phyloP scores from a whole-genome alignment of 352 stramenopile species.

The Globisporangium okanoganense region DNA sequence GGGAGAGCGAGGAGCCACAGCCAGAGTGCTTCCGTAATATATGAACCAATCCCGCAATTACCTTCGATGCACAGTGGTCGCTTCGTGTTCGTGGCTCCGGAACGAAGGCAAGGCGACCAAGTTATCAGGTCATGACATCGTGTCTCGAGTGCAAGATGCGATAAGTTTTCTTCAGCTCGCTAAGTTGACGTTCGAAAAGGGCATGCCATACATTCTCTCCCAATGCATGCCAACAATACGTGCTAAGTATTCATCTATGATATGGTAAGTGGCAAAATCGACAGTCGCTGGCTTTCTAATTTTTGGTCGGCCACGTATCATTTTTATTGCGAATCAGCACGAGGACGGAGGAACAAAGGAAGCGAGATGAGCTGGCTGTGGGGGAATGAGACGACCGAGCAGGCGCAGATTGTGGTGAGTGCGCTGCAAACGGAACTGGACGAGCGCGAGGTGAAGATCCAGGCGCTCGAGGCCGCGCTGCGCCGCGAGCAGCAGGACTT shows the following conservation, averaged over 20 bases:
- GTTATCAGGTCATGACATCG: too few species aligned
- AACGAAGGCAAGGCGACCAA: too few species aligned
- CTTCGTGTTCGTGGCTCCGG: too few species aligned
- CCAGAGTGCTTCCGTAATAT: neutral
- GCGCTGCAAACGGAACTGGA: constrained; percentile 78
- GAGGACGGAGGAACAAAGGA: neutral
- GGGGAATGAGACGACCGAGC: constrained; percentile 82
- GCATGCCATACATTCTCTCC: neutral
- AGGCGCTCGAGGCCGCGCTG: constrained; percentile 69
- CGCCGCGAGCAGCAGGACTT: constrained; percentile 76
- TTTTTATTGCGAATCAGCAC: neutral
- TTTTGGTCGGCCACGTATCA: constrained; percentile 6
- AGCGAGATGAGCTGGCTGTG: constrained; percentile 73
- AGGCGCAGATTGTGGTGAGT: constrained; percentile 82
- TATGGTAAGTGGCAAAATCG: neutral
- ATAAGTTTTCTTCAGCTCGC: neutral
- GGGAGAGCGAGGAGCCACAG: constrained; percentile 3
- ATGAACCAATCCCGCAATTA: neutral
- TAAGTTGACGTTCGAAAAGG: neutral
- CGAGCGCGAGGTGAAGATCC: constrained; percentile 77
- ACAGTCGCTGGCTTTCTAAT: constrained; percentile 1
- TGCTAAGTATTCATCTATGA: neutral
- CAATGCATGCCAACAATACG: neutral
- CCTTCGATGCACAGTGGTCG: too few species aligned
- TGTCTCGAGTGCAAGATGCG: too few species aligned